Evolutionary conservation across 768 basidiomycete species (phyloP), one percentile per base, ranked within the genome.

Genomic region (Lyophyllum semitale): DNA sequence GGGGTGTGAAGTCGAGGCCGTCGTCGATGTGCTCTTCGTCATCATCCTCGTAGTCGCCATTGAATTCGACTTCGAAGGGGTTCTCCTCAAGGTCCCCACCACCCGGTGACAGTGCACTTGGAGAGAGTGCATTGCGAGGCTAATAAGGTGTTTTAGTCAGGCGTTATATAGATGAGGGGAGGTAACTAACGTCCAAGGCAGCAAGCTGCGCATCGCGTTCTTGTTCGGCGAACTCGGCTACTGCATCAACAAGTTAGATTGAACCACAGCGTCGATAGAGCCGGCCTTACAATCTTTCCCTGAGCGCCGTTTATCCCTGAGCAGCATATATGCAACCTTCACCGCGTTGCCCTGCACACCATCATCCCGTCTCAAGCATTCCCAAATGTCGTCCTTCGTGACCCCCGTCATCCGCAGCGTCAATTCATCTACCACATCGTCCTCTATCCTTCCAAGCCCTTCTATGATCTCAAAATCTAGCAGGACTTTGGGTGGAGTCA

Each of bases 321-420:
- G 77, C 4, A 99, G 78, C 84, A 95, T 86, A 71, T 98, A 99
- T 0, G 96, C 95, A 7, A 99, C 95, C 72, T 97, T 95, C 67
- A 98, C 89, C 51, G 93, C 88, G 67, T 98, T 97, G 35, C 95
- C 92, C 57, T 88, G 86, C 38, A 84, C 79, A 0, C 91, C 94
- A 59, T 95, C 93, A 49, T 95, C 88, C 61, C 85, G 75, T 56
- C 89, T 81, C 58, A 98, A 71, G 65, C 88, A 88, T 44, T 89
- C 87, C 92, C 91, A 93, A 3, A 98, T 84, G 59, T 95, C 93
- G 2, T 93, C 89, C 70, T 85, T 84, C 55, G 83, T 83, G 11
- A 95, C 87, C 0, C 85, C 88, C 0, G 80, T 71, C 76, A 98
- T 87, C 54, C 85, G 80, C 17, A 71, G 66, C 12, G 87, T 82